Base-by-base conservation (phyloP, 1,284 basidiomycete species). In the Acaromyces ingoldii region DNA sequence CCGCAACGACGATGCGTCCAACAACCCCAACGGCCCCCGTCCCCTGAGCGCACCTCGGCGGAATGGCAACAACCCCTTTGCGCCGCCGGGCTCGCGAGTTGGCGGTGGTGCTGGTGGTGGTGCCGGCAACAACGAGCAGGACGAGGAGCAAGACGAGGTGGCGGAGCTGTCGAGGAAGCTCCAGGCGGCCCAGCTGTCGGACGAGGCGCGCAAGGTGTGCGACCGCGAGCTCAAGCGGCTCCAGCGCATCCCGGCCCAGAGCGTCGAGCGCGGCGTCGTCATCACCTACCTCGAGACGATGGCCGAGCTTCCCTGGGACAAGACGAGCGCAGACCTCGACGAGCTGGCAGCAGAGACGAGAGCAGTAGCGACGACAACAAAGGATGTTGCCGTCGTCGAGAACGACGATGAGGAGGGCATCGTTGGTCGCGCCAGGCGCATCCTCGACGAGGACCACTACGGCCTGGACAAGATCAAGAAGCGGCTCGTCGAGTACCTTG, bases 381-480 rank as follows among this genome's bases (percentile, higher is more conserved):
- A 13, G 28, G 38, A 40, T 40, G 38, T 19, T 7, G 36, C 30
- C 22, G 28, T 47, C 21, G 25, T n/a, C 2, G 48, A 49, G 9
- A 19, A 6, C 7, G 36, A 9, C 15, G 31, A 34, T n/a, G 45
- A 60, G 24, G 65, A 74, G 50, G 65, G 65, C 42, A 57, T 76
- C 30, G 67, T 75, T 3, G 58, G 60, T 25, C 62, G 70, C 25
- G 68, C 72, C 22, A 54, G 63, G 19, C 53, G 65, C 21, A 73
- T 76, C 45, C 68, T 79, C 19, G 76, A 79, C 52, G 71, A 76
- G 15, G 78, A 79, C 49, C 78, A 79, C 58, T 78, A 75, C 46
- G 78, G 78, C 10, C 62, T 79, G 13, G 76, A 78, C 19, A 78
- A 78, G 57, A 72, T 79, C 61, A 79, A 79, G 67, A 76, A 75